phyloP scores from a whole-genome alignment of 306 rosid genomes.

The Cucurbita maxima region DNA sequence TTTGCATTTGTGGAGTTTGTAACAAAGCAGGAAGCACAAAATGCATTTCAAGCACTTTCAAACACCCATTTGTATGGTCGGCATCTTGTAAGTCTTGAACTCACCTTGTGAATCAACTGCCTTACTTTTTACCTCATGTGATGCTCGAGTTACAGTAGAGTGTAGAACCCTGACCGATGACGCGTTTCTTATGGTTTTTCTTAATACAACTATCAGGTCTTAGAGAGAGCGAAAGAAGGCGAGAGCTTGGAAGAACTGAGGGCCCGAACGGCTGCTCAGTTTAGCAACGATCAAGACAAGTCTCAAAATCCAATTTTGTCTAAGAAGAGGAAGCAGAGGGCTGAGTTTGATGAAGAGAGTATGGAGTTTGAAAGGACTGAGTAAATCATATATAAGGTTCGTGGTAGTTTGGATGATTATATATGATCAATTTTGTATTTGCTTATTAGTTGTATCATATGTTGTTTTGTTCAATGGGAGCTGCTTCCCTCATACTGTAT shows the following conservation, averaged over 20 bases:
- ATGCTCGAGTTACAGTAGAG: not conserved
- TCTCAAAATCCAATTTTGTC: constrained; percentile 31
- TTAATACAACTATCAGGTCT: constrained; percentile 29
- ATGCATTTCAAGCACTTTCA: constrained; percentile 66
- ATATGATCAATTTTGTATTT: not conserved
- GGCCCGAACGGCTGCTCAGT: constrained; percentile 60
- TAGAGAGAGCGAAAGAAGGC: constrained; percentile 83
- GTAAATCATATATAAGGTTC: constrained; percentile 5
- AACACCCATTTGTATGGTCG: constrained; percentile 73
- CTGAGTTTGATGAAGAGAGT: constrained; percentile 36
- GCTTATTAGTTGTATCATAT: not conserved
- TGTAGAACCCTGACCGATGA: not conserved
- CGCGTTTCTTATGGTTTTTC: not conserved
- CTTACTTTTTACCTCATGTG: not conserved
- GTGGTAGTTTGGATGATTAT: not conserved
- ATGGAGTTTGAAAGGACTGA: constrained; percentile 35
- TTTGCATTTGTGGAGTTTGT: constrained; percentile 86
- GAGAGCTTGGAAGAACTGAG: constrained; percentile 81
- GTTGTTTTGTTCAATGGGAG: constrained; percentile 2
- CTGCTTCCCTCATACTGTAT: not conserved
- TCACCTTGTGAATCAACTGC: not conserved
- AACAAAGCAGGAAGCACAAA: constrained; percentile 78
- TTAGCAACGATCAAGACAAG: constrained; percentile 34
- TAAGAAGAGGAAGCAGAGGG: constrained; percentile 55
- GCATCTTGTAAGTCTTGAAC: constrained; percentile 55